phyloP scores from a whole-genome alignment of 2,329 filamentous ascomycete genomes.

The Cordyceps cicadae region DNA sequence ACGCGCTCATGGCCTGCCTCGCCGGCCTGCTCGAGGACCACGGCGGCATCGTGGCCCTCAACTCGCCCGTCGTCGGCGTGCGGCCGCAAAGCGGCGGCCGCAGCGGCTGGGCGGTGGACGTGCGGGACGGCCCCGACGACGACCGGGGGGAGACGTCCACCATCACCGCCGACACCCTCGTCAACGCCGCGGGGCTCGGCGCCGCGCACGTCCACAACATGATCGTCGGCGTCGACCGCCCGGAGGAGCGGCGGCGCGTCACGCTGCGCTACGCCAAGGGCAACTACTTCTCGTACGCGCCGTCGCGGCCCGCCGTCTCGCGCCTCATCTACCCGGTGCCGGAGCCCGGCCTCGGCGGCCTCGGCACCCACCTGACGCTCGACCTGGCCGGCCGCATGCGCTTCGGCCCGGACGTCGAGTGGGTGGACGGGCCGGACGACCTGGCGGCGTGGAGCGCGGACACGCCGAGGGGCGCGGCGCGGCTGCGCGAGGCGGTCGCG shows the following conservation, averaged over 20 bases:
- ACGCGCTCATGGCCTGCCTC: conserved; percentile 74
- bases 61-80: conserved; percentile 56
- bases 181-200: conserved; percentile 80
- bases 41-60: conserved; percentile 66
- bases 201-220: conserved; percentile 75
- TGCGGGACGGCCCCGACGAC: conserved; percentile 37
- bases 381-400: conserved; percentile 77
- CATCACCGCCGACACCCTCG: conserved; percentile 66
- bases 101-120: conserved; percentile 61
- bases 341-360: conserved; percentile 67
- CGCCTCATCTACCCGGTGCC: conserved; percentile 86
- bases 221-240: conserved; percentile 40
- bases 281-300: conserved; percentile 81
- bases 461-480: conserved; percentile 36
- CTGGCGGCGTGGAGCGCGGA: conserved; percentile 44
- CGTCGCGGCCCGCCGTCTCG: conserved; percentile 52
- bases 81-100: conserved; percentile 44
- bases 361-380: conserved; percentile 89
- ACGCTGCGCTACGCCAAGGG: conserved; percentile 82
- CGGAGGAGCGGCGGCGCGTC: conserved; percentile 44
- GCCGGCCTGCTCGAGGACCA: conserved; percentile 67
- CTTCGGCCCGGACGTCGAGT: conserved; percentile 93
- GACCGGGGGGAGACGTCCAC: conserved; percentile 41
- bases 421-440: conserved; percentile 66
- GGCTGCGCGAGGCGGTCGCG: conserved; percentile 57